Evolutionary conservation across 148 eudicot species (phyloP), one percentile per base, ranked within the genome.

Genomic region (Spergularia bocconei): DNA sequence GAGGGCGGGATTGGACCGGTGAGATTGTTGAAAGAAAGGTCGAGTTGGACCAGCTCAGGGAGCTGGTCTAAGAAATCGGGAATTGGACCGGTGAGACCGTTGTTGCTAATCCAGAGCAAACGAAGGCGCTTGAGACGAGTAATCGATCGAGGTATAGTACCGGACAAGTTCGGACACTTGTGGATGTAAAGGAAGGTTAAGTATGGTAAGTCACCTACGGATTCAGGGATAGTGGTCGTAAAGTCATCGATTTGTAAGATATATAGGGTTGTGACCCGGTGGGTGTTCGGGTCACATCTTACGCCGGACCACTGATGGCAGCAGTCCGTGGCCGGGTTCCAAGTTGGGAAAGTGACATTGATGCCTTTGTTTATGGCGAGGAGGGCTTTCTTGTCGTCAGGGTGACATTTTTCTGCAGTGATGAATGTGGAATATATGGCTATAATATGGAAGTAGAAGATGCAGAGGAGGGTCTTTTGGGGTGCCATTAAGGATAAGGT

Each of bases 1-100:
- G 81, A 70, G 0, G 82, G 44, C 2, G 90, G 90, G 59, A 87
- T 81, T 4, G 86, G 55, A 21, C 90, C 88, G 44, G 68, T 63
- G 19, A 83, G 62, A 2, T 55, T 55, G 56, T 85, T 87, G 60
- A 68, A 81, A 0, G 78, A 53, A 38, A 75, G 63, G 63, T 75
- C 71, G 23, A 75, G 59, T n/a, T 11, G 55, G 2, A 19, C 8
- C 44, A 75, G 25, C 0, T 75, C 66, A 2, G 15, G 19, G 0
- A 75, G 63, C 52, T 16, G 71, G 78, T 53, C 44, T 1, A 75
- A 66, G 55, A 75, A 75, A 3, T 38, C 38, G 63, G 78, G 78
- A 6, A 75, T 38, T 11, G 86, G 83, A 47, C 89, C 89, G 59
- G 82, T 20, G n/a, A 86, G 61, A 55, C 67, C 76, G 77, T 63